Evolutionary conservation across 345 rosid species (phyloP), one percentile per base, ranked within the genome.

Genomic region (Geranium rotundifolium): DNA sequence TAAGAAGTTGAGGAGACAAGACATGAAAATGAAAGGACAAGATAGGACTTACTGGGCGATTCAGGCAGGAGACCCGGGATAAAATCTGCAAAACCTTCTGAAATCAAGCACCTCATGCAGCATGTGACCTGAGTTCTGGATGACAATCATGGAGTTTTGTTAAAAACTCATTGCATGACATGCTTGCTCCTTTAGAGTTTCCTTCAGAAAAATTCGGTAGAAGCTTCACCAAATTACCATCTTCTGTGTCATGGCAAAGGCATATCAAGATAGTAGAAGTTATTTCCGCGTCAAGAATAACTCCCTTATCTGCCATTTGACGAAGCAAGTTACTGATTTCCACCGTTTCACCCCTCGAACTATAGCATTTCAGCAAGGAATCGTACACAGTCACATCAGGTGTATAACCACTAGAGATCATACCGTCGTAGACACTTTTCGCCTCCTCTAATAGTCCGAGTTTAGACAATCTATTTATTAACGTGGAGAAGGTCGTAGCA

Each of bases 401-500:
- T 68, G 56, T 71, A 67, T 75, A 64, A 58, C 95, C 95, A 18
- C 71, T 71, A 29, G 79, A 79, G 61, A 83, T 67, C 91, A 87
- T 81, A 69, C 69, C 74, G 59, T 87, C 84, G 61, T 78, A 79
- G 56, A 61, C 61, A 58, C 71, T 37, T 66, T 72, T 80, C 12
- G 91, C 89, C 70, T 85, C 81, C 55, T 79, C 82, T 63, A 81
- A 23, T 62, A 59, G 68, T 62, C 89, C 91, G 58, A 69, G 76
- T 74, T 83, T 85, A 20, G 80, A 65, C 52, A 85, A 70, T 76
- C 90, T 64, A 65, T 77, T 85, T 73, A 84, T 83, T 34, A 85
- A 61, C 41, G 70, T 75, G 46, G 85, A 72, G 69, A 78, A 85
- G 63, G 95, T 85, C 49, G 65, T 64, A 63, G 70, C 65, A 67